A percentile compares a stretch with the other conserved stretches of the same genome.
These are phyloP conservation scores for Tolypocladium pustulatum DNA, from an alignment of 2,329 filamentous ascomycete species.

Conservation along the genomic window DNA sequence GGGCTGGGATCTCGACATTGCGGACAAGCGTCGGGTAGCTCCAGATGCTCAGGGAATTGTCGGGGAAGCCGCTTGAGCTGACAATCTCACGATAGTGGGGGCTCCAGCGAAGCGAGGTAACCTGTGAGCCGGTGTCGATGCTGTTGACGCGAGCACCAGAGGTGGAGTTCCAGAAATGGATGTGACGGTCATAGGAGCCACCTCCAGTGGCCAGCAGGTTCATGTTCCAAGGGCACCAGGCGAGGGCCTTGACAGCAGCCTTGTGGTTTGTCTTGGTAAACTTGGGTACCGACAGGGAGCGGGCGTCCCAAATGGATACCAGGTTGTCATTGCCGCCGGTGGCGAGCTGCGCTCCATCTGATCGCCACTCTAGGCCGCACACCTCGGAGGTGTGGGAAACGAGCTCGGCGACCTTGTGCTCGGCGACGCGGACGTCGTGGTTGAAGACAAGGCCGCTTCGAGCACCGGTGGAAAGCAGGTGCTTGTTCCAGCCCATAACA, in stretches of 20 bases:
- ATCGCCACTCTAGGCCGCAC: conserved; percentile 94
- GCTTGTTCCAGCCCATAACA: conserved; percentile 99
- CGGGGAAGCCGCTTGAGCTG: conserved; percentile 95
- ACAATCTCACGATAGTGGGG: conserved; percentile 96
- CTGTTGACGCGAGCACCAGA: conserved; percentile 96
- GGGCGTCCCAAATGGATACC: conserved; percentile 97
- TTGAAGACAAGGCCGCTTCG: conserved; percentile 94
- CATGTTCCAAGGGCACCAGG: conserved; percentile 98
- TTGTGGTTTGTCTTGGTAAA: conserved; percentile 99
- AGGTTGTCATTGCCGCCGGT: conserved; percentile 98
- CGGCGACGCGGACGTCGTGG: conserved; percentile 93
- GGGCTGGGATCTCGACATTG: conserved; percentile 94
- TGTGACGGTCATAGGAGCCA: conserved; percentile 92
- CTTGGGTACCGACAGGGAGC: conserved; percentile 85
- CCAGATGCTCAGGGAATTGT: conserved; percentile 98
- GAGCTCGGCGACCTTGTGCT: conserved; percentile 97
- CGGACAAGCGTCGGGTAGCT: conserved; percentile 95
- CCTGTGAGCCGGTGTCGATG: conserved; percentile 96
- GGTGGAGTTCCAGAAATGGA: conserved; percentile 99
- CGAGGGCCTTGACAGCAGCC: conserved; percentile 93
- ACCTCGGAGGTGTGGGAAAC: conserved; percentile 96
- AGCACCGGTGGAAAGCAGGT: conserved; percentile 87
- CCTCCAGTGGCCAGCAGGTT: conserved; percentile 95
- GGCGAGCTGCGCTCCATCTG: conserved; percentile 91
- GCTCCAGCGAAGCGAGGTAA: conserved; percentile 93